Base-by-base conservation (phyloP, 192 early-diverging fungal species). In the Mortierella claussenii region DNA sequence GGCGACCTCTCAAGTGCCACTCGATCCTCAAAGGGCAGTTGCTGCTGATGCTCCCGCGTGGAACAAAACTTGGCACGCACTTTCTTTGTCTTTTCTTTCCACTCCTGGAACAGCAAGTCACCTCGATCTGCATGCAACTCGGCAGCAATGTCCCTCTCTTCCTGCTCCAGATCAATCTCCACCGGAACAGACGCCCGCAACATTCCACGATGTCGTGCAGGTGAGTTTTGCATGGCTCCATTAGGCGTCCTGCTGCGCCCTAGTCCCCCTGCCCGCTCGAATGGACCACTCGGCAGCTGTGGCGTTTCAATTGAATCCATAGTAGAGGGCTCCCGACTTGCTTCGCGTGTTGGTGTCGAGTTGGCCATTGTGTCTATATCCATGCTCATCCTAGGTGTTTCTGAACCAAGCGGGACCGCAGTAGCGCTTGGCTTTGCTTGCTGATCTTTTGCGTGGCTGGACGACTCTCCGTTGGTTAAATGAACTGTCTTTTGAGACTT, bases 61-160 rank as follows among this genome's bases (percentile, higher is more conserved):
- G 63, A 59, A 8, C 78, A 82, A 6, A 82, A 32, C 55, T 82
- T 83, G 28, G 82, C 79, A 45, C 86, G 60, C 20, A 80, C 79
- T 45, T 80, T 81, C 60, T 85, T 82, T 0, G 89, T 89, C 48
- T 69, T 66, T 45, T 86, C 85, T 53, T 80, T 80, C 88, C 88
- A 89, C 27, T 79, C 70, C 21, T 82, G 68, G 27, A 80, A 80
- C 45, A 79, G 69, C 27, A 87, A 70, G 31, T 88, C 86, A 2
- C 84, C 86, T 53, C 84, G 81, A 46, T 87, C 86, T 1, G 81
- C 84, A 11, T 88, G 85, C 61, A 81, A 66, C 57, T 90, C 86
- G 1, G 80, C 82, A 5, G 74, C 57, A 21, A 70, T 46, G 0
- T 78, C 70, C 8, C 50, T 51, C n/a, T 80, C 78, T 34, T 79